Evolutionary conservation across 345 rosid species (phyloP), one percentile per base, ranked within the genome.

Genomic region (Camelina sativa): DNA sequence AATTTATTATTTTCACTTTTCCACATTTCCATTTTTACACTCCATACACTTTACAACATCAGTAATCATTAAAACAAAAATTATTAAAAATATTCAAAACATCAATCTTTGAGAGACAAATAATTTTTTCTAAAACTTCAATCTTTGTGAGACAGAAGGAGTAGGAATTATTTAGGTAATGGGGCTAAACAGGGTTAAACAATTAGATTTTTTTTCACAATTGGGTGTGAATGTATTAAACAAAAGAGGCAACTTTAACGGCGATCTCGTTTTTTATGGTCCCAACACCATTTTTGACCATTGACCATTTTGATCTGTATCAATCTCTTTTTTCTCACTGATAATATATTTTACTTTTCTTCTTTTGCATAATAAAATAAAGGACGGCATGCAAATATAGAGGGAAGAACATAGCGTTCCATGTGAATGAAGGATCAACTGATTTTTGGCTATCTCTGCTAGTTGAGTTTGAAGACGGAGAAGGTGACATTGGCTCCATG

Each of bases 401-500:
- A 8, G 88, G 97, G 72, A 90, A 87, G 85, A 81, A 85, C 81
- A 74, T 95, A 60, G 97, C 98, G 8, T 90, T 95, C 85, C 98
- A 86, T 71, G 96, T 95, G 20, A 92, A 92, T 37, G 96, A 89
- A 71, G 99, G 99, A 37, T 95, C 99, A 17, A 95, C 97, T 5
- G 82, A 89, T 56, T 89, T 80, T 59, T 95, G 99, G 98, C 71
- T 92, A 1, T 92, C 99, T 19, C 74, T 95, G 44, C 65, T 92
- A 11, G 96, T 95, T 20, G 96, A 92, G 82, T 95, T 86, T 67
- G 99, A 95, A 81, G 98, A 95, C 51, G 98, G 98, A 68, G 98
- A 95, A 70, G 99, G 98, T 8, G 99, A 95, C 68, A 88, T 95
- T 65, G 97, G 98, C 32, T 89, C 97, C 34, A 90, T 92, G 97